Conservation (phyloP, 495 filamentous ascomycete genomes). For the Aspergillus wentii region DNA sequence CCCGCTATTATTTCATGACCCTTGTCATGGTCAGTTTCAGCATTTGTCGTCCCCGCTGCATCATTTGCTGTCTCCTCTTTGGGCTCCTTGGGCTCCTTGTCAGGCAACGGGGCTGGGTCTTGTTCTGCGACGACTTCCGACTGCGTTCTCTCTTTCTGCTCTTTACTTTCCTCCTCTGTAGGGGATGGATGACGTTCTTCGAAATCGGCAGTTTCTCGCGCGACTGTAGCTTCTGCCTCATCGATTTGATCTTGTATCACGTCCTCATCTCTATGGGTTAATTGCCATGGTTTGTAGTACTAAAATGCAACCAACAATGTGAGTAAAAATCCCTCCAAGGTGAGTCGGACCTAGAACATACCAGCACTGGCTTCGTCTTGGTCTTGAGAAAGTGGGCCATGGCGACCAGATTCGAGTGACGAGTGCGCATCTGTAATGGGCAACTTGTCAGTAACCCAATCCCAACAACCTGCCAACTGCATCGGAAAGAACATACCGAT, state of each 20-base stretch:
- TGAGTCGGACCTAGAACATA: constrained; percentile 37
- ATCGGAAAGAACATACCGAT: constrained; percentile 48
- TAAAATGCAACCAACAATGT: constrained; percentile 32
- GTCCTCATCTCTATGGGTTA: constrained; percentile 56
- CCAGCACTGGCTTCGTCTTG: constrained; percentile 67
- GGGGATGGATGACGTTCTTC: constrained; percentile 28
- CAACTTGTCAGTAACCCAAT: no score
- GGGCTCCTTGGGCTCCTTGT: constrained; percentile 14
- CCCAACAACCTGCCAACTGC: constrained; percentile 1
- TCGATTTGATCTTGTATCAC: constrained; percentile 56
- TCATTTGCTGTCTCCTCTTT: constrained; percentile 12
- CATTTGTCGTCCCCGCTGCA: constrained; percentile 22
- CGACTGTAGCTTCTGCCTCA: constrained; percentile 48
- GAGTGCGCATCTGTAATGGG: constrained; percentile 64
- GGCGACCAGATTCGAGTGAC: constrained; percentile 66
- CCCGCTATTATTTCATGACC: constrained; percentile 15
- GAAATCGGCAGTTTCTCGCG: constrained; percentile 47
- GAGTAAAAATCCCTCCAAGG: constrained; percentile 3
- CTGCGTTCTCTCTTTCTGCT: constrained; percentile 3
- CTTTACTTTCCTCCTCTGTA: constrained; percentile 9
- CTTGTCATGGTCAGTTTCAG: constrained; percentile 18
- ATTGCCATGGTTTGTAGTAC: constrained; percentile 89
- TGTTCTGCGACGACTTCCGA: constrained; percentile 5
- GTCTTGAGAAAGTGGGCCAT: constrained; percentile 75
- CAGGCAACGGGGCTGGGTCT: constrained; percentile 12